A percentile compares a stretch with the other conserved stretches of the same genome.
phyloP scores from a whole-genome alignment of 2,329 filamentous ascomycete genomes.

The Verticillium dahliae region DNA sequence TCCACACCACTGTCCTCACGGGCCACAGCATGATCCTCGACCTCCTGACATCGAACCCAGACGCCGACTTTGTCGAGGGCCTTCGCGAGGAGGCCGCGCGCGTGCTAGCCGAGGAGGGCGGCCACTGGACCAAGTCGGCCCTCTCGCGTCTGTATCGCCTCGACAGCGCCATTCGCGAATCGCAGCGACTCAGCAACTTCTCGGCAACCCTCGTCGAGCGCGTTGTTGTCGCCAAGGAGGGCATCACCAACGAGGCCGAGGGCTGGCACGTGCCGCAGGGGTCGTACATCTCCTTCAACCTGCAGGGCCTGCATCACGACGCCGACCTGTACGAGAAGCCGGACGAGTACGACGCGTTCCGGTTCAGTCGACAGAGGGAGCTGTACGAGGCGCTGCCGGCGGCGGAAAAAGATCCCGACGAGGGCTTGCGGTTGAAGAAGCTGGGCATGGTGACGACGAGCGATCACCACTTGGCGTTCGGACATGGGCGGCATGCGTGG shows the following conservation, averaged over 20 bases:
- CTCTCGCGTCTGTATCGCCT: conserved; percentile 35
- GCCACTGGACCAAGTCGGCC: conserved; percentile 38
- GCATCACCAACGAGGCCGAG: conserved; percentile 28
- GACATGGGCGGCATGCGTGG: conserved; percentile 49
- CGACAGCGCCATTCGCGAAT: conserved; percentile 48
- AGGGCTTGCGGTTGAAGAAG: conserved; percentile 28
- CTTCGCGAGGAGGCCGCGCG: conserved; percentile 35
- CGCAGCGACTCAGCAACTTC: conserved; percentile 41
- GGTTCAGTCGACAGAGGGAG: conserved; percentile 37
- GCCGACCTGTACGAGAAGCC: conserved; percentile 34
- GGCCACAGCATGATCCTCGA: conserved; percentile 40
- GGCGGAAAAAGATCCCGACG: conserved; percentile 20
- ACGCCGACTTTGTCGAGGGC: conserved; percentile 24
- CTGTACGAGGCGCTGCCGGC: conserved; percentile 21
- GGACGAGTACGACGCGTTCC: conserved; percentile 38
- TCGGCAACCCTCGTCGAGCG: conserved; percentile 37
- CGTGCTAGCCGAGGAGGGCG: conserved; percentile 24
- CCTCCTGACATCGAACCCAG: conserved; percentile 31
- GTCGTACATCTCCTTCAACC: conserved; percentile 33
- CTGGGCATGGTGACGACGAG: conserved; percentile 48
- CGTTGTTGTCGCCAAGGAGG: conserved; percentile 32
- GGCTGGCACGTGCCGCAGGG: conserved; percentile 39
- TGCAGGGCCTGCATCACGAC: conserved; percentile 40
- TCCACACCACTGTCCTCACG: conserved; percentile 51
- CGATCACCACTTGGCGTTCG: conserved; percentile 44